Evolutionary conservation across 495 filamentous ascomycete species (phyloP).

Genomic region (Podospora fimiseda): DNA sequence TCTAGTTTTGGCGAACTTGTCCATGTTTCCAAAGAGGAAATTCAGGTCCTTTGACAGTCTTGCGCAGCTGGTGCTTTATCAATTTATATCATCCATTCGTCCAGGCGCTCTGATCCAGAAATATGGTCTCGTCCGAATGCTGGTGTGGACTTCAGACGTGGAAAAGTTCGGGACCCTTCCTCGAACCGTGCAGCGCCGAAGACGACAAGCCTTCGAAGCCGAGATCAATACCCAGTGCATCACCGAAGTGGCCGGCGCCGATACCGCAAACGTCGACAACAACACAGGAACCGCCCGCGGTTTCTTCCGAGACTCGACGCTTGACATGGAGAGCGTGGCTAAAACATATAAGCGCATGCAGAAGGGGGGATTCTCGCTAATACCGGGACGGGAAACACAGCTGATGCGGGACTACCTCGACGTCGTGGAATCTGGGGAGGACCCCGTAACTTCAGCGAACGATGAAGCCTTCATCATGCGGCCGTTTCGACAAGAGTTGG

Average conservation of each 20-base stretch:
- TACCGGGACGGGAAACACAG: conserved; percentile 24
- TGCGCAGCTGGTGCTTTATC: conserved; percentile 36
- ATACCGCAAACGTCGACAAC: not conserved
- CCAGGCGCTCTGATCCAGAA: conserved; percentile 44
- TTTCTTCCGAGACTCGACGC: conserved; percentile 24
- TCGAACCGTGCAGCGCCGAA: conserved; percentile 43
- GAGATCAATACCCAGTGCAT: conserved; percentile 51
- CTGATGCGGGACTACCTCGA: conserved; percentile 23
- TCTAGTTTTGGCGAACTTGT: conserved; percentile 58
- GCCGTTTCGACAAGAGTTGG: conserved; percentile 25
- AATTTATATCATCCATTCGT: conserved; percentile 43
- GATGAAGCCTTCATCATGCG: conserved; percentile 20
- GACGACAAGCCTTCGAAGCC: conserved; percentile 46
- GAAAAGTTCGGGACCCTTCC: conserved; percentile 52
- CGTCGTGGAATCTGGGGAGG: conserved; percentile 4
- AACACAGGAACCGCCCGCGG: not conserved
- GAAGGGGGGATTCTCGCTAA: conserved; percentile 23
- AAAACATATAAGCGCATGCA: conserved; percentile 29
- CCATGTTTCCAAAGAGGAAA: conserved; percentile 31
- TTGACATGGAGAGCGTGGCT: conserved; percentile 30
- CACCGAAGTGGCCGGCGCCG: conserved; percentile 35
- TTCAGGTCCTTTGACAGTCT: conserved; percentile 35
- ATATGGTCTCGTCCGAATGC: conserved; percentile 64
- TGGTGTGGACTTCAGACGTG: conserved; percentile 51
- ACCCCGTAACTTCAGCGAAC: conserved; percentile 3